Percentiles rank a stretch among this genome's conserved stretches.
Evolutionary conservation across 2,329 filamentous ascomycete species (phyloP).

Genomic region (Monosporascus sp.): DNA sequence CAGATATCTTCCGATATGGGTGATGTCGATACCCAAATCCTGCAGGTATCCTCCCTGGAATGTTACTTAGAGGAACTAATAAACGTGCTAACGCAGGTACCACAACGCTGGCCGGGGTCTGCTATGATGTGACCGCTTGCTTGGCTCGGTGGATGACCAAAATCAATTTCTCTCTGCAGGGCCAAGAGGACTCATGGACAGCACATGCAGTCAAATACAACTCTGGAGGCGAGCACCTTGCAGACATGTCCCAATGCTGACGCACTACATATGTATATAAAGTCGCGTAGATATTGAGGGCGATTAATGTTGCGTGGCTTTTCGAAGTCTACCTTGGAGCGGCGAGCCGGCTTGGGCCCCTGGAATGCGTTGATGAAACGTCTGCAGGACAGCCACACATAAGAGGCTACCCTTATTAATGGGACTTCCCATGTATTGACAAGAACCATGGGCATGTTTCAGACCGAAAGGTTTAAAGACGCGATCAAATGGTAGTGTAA

Average conservation of each 20-base stretch:
- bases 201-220: not conserved
- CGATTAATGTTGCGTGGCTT: not conserved
- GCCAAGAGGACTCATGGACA: not conserved
- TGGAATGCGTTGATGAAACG: not conserved
- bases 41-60: not conserved
- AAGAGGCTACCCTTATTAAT: not conserved
- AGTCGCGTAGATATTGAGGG: not conserved
- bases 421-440: too few species aligned
- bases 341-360: not conserved
- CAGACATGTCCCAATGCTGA: not conserved
- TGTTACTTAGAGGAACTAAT: not conserved
- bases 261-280: not conserved
- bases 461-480: not conserved
- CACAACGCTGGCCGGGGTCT: not conserved
- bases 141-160: not conserved
- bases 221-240: not conserved
- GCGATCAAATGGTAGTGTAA: not conserved
- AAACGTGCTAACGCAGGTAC: not conserved
- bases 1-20: constrained; percentile 14
- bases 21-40: not conserved
- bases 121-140: not conserved
- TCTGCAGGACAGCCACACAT: not conserved
- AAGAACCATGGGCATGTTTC: not conserved
- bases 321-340: not conserved
- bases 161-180: not conserved